Conservation (phyloP, 805 yeast species). For the Brettanomyces custersianus region DNA sequence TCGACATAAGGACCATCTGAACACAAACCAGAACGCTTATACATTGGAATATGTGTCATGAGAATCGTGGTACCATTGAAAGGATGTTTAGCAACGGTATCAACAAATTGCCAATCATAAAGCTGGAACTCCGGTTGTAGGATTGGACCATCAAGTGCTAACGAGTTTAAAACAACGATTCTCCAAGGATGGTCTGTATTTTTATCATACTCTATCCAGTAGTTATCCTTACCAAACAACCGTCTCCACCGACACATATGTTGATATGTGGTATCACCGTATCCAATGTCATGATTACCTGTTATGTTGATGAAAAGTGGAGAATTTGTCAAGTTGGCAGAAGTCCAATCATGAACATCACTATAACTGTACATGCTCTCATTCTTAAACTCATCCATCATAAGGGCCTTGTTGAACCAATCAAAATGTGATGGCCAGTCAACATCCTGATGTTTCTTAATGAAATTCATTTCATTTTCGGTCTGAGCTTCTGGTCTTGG, state of each 20-base stretch:
- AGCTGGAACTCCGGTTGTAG: slow-evolving; percentile 60
- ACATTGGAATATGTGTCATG: slow-evolving; percentile 84
- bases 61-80: slow-evolving; percentile 76
- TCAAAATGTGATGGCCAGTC: slow-evolving; percentile 44
- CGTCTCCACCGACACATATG: slow-evolving; percentile 72
- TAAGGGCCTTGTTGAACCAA: slow-evolving; percentile 21
- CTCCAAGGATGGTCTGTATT: slow-evolving; percentile 72
- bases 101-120: slow-evolving; percentile 67
- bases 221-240: slow-evolving; percentile 81
- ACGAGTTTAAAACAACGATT: slow-evolving; percentile 76
- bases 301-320: slow-evolving; percentile 76
- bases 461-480: slow-evolving; percentile 37
- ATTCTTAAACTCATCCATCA: slow-evolving; percentile 23
- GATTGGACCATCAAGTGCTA: slow-evolving; percentile 87
- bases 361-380: slow-evolving; percentile 37
- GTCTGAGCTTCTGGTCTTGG: slow-evolving; percentile 47
- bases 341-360: slow-evolving; percentile 60
- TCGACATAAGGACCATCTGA: slow-evolving; percentile 73
- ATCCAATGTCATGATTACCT: slow-evolving; percentile 96
- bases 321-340: slow-evolving; percentile 29
- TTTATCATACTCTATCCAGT: slow-evolving; percentile 59
- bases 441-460: slow-evolving; percentile 40
- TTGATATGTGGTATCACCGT: slow-evolving; percentile 91
- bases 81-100: slow-evolving; percentile 41
- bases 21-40: slow-evolving; percentile 75